Evolutionary conservation across 768 basidiomycete species (phyloP).

Genomic region (Macrolepiota dolichaula): DNA sequence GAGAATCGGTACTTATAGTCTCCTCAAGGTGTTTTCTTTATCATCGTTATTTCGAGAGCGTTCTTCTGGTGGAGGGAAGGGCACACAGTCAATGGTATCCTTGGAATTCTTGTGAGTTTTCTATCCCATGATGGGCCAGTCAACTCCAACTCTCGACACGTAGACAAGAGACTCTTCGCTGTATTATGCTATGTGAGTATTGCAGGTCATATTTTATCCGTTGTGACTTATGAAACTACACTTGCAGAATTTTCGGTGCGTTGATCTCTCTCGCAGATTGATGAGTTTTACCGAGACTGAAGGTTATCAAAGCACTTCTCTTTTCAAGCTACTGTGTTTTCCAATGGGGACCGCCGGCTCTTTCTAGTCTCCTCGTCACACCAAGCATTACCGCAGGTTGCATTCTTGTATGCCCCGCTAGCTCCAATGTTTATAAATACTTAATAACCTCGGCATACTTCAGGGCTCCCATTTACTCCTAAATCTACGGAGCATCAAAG

Average conservation of each 20-base stretch:
- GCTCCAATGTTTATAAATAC: background rate
- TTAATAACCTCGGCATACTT: background rate
- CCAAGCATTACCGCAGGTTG: conserved; percentile 25
- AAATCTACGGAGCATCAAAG: conserved; percentile 17
- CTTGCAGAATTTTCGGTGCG: background rate
- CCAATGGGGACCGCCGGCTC: conserved; percentile 22
- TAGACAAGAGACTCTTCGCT: conserved; percentile 24
- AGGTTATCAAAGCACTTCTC: conserved; percentile 17
- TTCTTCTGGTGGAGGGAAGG: conserved; percentile 24
- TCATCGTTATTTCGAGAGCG: conserved; percentile 21
- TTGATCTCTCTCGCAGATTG: background rate
- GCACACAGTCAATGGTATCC: conserved; percentile 18
- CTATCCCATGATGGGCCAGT: background rate
- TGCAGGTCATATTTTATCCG: background rate
- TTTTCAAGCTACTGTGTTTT: conserved; percentile 23
- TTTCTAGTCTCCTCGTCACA: conserved; percentile 29
- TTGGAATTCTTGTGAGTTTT: conserved; percentile 19
- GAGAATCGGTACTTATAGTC: background rate
- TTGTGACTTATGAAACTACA: background rate
- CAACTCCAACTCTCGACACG: background rate
- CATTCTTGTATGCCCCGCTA: conserved; percentile 16
- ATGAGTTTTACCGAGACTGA: background rate
- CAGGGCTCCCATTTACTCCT: conserved; percentile 25
- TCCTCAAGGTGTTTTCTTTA: conserved; percentile 20
- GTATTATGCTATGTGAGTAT: conserved; percentile 23